A percentile compares a stretch with the other conserved stretches of the same genome.
Conservation (phyloP, 2,329 filamentous ascomycete species). For the Ophiostoma ips region DNA sequence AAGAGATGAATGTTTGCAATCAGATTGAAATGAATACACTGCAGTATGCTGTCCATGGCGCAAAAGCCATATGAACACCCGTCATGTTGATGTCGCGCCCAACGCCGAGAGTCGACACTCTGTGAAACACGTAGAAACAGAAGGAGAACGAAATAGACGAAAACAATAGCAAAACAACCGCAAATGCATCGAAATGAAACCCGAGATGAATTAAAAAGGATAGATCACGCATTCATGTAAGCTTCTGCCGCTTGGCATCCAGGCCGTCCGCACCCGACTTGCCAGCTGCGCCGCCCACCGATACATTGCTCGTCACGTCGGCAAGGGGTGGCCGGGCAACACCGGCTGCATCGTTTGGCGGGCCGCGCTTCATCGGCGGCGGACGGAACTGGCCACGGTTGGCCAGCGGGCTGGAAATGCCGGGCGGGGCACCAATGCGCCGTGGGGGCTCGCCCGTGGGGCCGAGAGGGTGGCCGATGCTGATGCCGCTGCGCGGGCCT, state of each 20-base stretch:
- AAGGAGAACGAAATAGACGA: too few relatives aligned
- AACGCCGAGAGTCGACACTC: too few relatives aligned
- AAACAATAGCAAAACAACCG: not conserved
- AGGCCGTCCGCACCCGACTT: conserved; percentile 19
- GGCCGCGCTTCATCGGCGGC: conserved; percentile 42
- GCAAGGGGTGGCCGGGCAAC: conserved; percentile 30
- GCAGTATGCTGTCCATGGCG: too few relatives aligned
- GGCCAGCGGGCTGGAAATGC: conserved; percentile 38
- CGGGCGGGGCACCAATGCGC: conserved; percentile 45
- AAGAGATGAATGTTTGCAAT: too few relatives aligned
- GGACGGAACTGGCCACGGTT: conserved; percentile 47
- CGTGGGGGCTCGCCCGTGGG: conserved; percentile 22
- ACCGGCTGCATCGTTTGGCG: conserved; percentile 15
- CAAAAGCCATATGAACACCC: not conserved
- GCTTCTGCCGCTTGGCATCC: conserved; percentile 39
- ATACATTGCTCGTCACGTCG: conserved; percentile 35
- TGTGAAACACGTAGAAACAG: not conserved
- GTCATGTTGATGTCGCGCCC: not conserved
- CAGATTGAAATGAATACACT: too few relatives aligned
- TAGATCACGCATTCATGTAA: conserved; percentile 3
- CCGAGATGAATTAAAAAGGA: not conserved
- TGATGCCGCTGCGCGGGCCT: conserved; percentile 19
- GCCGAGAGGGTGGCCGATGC: conserved; percentile 37
- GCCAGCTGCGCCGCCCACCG: conserved; percentile 13
- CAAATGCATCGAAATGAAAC: not conserved